These are phyloP conservation scores for Diutina ranongensis DNA, from an alignment of 1,139 yeast genomes.

Conservation along the genomic window DNA sequence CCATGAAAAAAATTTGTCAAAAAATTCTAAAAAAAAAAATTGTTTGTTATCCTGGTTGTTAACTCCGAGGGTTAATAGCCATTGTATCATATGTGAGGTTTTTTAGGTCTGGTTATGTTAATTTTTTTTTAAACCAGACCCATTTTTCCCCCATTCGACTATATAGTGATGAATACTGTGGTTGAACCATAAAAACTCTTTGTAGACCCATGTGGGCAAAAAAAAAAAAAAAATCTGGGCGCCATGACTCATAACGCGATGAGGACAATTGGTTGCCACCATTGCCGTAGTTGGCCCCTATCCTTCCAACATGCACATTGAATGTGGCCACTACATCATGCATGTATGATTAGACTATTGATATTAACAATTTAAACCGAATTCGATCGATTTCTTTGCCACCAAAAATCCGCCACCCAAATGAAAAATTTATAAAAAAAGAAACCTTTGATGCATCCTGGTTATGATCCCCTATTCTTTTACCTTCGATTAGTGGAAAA, in stretches of 20 bases:
- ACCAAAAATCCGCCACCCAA: no score
- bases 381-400: no score
- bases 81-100: conserved; percentile 1
- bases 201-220: no score
- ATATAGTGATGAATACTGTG: not conserved
- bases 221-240: no score
- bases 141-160: conserved; percentile 1
- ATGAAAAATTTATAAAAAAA: no score
- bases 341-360: no score
- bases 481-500: not conserved
- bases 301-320: no score
- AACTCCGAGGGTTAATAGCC: not conserved
- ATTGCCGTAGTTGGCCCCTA: no score
- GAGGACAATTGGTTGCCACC: not conserved
- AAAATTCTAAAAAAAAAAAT: conserved; percentile 3
- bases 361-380: no score
- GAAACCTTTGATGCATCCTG: no score
- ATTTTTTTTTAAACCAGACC: conserved; percentile 4
- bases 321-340: no score
- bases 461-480: no score
- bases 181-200: not conserved
- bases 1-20: not conserved
- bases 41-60: not conserved
- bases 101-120: conserved; percentile 3
- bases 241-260: not conserved